Base-by-base conservation (phyloP, 2,329 filamentous ascomycete species). In the Colletotrichum tropicale region DNA sequence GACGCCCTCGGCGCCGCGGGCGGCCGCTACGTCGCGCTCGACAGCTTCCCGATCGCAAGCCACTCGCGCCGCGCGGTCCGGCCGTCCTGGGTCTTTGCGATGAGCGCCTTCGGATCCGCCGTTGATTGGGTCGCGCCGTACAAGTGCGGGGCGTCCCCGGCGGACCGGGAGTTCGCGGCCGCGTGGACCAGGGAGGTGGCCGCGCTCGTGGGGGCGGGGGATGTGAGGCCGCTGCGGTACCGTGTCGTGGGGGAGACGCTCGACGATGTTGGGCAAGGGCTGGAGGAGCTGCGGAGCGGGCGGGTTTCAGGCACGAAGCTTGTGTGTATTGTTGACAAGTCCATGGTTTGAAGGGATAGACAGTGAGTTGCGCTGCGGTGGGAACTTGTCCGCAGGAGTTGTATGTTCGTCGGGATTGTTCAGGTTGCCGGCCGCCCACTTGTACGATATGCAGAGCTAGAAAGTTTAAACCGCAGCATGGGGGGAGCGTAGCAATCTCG, bases 1-100 rank as follows among this genome's bases (percentile, higher is more conserved):
- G 78, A 65, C 0, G 81, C 83, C 12, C 76, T 88, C 4, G 84
- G 85, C 2, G 78, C 81, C 2, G 80, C 83, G 0, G 86, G 86
- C 15, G 86, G 86, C 2, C 78, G 79, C 7, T 88, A 87, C 77
- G 78, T 81, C 1, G 78, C 80, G 1, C 80, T 87, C 8, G 84
- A 87, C 66, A 62, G 24, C 56, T 62, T 72, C n/a, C 64, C 64
- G 4, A 28, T 72, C 7, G 32, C 48, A 3, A n/a, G 48, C 69
- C 69, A 71, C 32, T 58, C 61, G 24, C 69, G 61, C 10, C 69
- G 69, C 15, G 18, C 32, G 13, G 69, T 71, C 48, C 48, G 61
- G 26, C 69, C 69, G 13, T 66, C 60, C 10, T 71, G 69, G 69
- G 26, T 66, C 3, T 60, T 66, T 26, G 60, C 61, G 3, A 43